Conservation (phyloP, 371 early-diverging fungal genomes). For the Mortierella sp. region DNA sequence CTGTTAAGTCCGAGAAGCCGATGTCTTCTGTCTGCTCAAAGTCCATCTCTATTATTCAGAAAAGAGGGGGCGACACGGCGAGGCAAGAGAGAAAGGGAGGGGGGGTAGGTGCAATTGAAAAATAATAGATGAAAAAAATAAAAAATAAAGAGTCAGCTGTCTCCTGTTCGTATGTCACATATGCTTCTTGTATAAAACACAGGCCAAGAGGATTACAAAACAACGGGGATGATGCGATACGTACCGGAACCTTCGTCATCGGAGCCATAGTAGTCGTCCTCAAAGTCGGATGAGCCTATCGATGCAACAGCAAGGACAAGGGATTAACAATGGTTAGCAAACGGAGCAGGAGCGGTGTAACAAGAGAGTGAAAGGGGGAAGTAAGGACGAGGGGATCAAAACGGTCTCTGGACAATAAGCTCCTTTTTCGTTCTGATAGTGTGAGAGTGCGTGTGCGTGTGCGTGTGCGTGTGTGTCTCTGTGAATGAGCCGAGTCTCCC, state of each 20-base stretch:
- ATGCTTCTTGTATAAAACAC: background rate
- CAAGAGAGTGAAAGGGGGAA: background rate
- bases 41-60: constrained; percentile 43
- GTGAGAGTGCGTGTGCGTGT: background rate
- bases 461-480: background rate
- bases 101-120: background rate
- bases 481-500: background rate
- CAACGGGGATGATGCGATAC: background rate
- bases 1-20: constrained; percentile 47
- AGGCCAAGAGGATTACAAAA: background rate
- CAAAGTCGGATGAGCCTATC: constrained; percentile 46
- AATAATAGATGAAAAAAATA: background rate
- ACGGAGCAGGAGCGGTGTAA: background rate
- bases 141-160: background rate
- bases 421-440: background rate
- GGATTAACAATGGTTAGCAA: background rate
- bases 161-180: constrained; percentile 12
- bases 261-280: constrained; percentile 27
- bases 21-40: constrained; percentile 62
- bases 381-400: background rate
- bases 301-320: background rate
- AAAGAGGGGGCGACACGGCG: background rate
- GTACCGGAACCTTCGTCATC: constrained; percentile 42
- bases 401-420: background rate
- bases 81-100: background rate